Base-by-base conservation (phyloP, 2,329 filamentous ascomycete genomes). In the Cladophialophora yegresii region DNA sequence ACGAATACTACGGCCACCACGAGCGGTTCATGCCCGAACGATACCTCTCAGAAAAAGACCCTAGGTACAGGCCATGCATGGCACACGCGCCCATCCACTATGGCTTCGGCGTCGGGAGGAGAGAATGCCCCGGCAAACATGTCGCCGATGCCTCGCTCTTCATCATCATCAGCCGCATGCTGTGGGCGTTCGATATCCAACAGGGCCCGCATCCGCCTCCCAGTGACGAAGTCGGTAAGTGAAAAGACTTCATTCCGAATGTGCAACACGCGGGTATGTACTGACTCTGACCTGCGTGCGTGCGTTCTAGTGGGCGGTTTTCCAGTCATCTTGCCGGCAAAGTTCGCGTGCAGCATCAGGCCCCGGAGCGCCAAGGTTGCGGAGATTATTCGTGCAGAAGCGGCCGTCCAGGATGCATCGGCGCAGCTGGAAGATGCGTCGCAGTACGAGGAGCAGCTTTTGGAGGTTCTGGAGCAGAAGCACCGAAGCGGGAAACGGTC, bases 101-200 rank as follows among this genome's bases (percentile, higher is more conserved):
- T 0, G 83, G 79, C 56, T 84, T 86, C 66, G 84, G 81, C 0
- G 85, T 84, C 70, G 84, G 84, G 0, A 75, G 84, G 10, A 66
- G 74, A 16, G 69, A 75, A 60, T 76, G 73, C 57, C 72, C 74
- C 1, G 73, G 74, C 2, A 62, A 54, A 12, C 68, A 72, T 64
- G 72, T 78, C 28, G 75, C 74, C 1, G 67, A 67, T 1, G 73
- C 74, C 22, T 73, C 73, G 73, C 61, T 81, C 73, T 70, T 84
- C 69, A 82, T 86, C 64, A 83, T 84, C n/a, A 83, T 86, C 63
- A 80, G 82, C 1, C 75, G 84, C 32, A 83, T 86, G 79, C 81
- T 86, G 62, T 77, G 84, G 58, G 71, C 62, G 2, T 75, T 69
- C 50, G 55, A 73, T 23, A 63, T 66, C 33, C 28, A 32, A 30